Evolutionary conservation across 768 basidiomycete species (phyloP).

Genomic region (Gloeopeniophorella convolvens): DNA sequence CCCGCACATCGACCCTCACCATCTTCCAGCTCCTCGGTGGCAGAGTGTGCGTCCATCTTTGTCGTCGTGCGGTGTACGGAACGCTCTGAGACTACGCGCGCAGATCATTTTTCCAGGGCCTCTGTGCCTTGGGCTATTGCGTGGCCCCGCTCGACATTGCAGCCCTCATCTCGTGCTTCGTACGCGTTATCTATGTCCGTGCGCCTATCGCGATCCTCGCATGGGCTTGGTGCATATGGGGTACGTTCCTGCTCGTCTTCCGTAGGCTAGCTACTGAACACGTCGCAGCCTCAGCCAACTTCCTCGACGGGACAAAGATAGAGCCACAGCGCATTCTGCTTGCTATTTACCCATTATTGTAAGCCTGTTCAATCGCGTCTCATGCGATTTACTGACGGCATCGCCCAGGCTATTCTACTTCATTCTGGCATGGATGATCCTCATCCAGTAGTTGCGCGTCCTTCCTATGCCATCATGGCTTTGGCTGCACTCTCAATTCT

Average conservation of each 20-base stretch:
- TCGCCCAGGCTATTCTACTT: slow-evolving; percentile 77
- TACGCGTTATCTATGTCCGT: slow-evolving; percentile 79
- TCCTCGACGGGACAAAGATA: slow-evolving; percentile 91
- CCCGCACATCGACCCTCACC: not conserved
- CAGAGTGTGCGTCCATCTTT: slow-evolving; percentile 53
- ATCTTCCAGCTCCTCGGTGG: slow-evolving; percentile 62
- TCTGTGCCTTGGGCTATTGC: slow-evolving; percentile 94
- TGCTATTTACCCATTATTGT: slow-evolving; percentile 95
- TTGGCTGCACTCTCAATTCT: not conserved
- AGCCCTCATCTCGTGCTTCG: slow-evolving; percentile 79
- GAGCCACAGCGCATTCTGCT: slow-evolving; percentile 85
- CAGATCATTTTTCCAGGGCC: slow-evolving; percentile 92
- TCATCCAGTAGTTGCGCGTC: slow-evolving; percentile 58
- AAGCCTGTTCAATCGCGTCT: slow-evolving; percentile 30
- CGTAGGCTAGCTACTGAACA: not conserved
- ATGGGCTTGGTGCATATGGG: slow-evolving; percentile 98
- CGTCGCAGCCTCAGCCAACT: slow-evolving; percentile 79
- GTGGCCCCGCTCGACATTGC: slow-evolving; percentile 90
- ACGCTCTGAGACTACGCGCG: not conserved
- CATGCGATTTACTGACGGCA: slow-evolving; percentile 11
- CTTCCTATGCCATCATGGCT: slow-evolving; percentile 3
- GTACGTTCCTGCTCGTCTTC: slow-evolving; percentile 38
- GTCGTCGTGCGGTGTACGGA: not conserved
- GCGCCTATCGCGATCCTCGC: slow-evolving; percentile 79
- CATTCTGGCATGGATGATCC: slow-evolving; percentile 94